Conservation (phyloP, 1,284 basidiomycete genomes). For the Trichosporon ovoides region DNA sequence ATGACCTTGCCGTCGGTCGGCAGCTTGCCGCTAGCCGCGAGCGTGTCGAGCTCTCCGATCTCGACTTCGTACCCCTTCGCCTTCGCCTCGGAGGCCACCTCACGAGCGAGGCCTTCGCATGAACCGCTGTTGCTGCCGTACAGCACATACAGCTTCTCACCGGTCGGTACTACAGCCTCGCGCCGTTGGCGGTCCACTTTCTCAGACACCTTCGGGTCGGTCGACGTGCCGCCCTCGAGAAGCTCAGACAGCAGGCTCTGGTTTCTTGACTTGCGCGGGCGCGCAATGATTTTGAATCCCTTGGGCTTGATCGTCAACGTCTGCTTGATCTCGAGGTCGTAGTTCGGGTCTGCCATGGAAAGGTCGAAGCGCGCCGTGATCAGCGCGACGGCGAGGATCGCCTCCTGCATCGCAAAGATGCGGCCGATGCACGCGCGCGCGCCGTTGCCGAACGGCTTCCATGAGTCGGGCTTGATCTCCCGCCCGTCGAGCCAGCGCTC, state of each 20-base stretch:
- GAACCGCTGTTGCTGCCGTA: constrained; percentile 53
- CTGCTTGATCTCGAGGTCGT: constrained; percentile 52
- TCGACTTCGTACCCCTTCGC: constrained; percentile 51
- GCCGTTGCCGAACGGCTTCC: constrained; percentile 39
- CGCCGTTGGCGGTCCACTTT: background rate
- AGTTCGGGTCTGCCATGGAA: constrained; percentile 50
- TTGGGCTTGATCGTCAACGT: constrained; percentile 55
- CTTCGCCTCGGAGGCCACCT: constrained; percentile 51
- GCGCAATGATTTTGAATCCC: constrained; percentile 50
- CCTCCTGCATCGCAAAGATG: constrained; percentile 55
- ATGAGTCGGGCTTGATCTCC: constrained; percentile 45
- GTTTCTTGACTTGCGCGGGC: constrained; percentile 36
- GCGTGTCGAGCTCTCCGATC: constrained; percentile 52
- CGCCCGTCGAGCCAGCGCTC: constrained; percentile 55
- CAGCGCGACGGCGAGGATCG: constrained; percentile 49
- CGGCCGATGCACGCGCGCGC: constrained; percentile 45
- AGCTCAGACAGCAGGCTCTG: constrained; percentile 22
- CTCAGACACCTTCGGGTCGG: background rate
- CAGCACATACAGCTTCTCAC: constrained; percentile 15
- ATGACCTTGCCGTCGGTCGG: constrained; percentile 54
- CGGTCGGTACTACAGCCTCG: background rate
- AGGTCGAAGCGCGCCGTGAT: constrained; percentile 54
- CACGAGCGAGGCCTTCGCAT: constrained; percentile 55
- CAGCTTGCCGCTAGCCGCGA: constrained; percentile 42
- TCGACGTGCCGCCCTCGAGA: constrained; percentile 5